A percentile compares a stretch with the other conserved stretches of the same genome.
These are phyloP conservation scores for Salvia splendens DNA, from an alignment of 257 asterid species.

Conservation along the genomic window DNA sequence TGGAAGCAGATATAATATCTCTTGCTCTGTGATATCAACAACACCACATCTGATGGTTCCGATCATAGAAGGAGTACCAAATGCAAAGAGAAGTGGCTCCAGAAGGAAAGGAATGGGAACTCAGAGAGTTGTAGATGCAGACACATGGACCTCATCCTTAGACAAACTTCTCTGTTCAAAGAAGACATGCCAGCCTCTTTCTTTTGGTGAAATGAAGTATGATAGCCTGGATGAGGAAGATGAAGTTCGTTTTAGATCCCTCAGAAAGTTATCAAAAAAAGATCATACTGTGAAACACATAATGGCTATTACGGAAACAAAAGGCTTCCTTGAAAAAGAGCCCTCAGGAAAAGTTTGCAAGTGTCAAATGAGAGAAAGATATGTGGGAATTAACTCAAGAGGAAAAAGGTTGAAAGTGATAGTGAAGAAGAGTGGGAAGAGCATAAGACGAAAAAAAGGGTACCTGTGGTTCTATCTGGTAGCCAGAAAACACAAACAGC, in stretches of 20 bases:
- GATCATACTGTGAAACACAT: constrained; percentile 16
- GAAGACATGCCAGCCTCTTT: constrained; percentile 30
- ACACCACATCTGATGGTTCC: constrained; percentile 29
- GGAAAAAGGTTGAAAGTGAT: constrained; percentile 33
- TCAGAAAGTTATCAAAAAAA: constrained; percentile 25
- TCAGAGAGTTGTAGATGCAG: constrained; percentile 29
- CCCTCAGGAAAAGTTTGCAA: constrained; percentile 22
- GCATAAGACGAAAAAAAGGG: constrained; percentile 40
- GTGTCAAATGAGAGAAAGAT: constrained; percentile 33
- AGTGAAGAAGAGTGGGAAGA: constrained; percentile 57
- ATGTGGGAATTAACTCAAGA: constrained; percentile 18
- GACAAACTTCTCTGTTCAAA: constrained; percentile 17
- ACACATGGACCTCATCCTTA: constrained; percentile 26
- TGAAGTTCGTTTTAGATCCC: constrained; percentile 26
- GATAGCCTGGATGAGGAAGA: constrained; percentile 35
- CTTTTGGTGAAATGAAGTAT: constrained; percentile 32
- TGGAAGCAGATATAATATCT: constrained; percentile 15
- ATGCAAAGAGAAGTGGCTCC: constrained; percentile 26
- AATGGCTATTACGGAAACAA: constrained; percentile 19
- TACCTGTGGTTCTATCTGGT: constrained; percentile 24
- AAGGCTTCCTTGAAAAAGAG: constrained; percentile 29
- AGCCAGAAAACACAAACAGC: constrained; percentile 33
- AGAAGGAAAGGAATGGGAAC: constrained; percentile 33
- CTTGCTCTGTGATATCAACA: constrained; percentile 28
- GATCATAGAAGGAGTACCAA: constrained; percentile 9